Evolutionary conservation across 345 rosid species (phyloP).

Genomic region (Aquilaria malaccensis): DNA sequence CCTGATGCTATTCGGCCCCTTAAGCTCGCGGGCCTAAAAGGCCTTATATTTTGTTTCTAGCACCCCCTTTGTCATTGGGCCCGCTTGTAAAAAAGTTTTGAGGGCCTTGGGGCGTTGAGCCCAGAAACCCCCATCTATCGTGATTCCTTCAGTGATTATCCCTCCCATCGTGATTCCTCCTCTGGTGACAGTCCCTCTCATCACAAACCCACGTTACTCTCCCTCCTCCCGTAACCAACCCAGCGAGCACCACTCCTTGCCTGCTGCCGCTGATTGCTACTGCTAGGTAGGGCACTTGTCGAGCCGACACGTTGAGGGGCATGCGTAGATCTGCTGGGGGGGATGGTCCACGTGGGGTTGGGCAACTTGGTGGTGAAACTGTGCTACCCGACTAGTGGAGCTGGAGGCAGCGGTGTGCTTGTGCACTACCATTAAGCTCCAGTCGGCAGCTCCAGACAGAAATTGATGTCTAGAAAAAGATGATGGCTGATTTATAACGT

Average conservation of each 20-base stretch:
- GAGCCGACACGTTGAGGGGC: constrained; percentile 87
- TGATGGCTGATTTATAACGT: no score
- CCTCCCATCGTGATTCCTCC: constrained; percentile 30
- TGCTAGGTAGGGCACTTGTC: constrained; percentile 41
- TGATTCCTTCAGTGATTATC: constrained; percentile 22
- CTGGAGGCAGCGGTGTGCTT: no score
- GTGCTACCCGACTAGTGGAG: constrained; percentile 47
- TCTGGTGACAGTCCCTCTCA: neutral
- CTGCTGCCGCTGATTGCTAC: constrained; percentile 22
- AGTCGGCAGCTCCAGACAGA: no score
- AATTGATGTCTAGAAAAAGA: no score
- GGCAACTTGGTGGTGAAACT: constrained; percentile 72
- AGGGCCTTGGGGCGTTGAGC: no score
- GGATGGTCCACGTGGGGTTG: constrained; percentile 65
- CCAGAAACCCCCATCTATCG: constrained; percentile 12
- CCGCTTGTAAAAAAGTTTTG: neutral
- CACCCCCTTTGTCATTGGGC: no score
- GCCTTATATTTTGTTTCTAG: no score
- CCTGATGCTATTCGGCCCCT: no score
- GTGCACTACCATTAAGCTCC: no score
- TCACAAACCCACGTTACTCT: constrained; percentile 15
- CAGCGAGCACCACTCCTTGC: constrained; percentile 16
- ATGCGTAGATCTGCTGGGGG: constrained; percentile 90
- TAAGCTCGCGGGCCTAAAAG: no score
- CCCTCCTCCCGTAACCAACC: constrained; percentile 20